Conservation (phyloP, 75 land plant species). For the Chamaecyparis obtusa region DNA sequence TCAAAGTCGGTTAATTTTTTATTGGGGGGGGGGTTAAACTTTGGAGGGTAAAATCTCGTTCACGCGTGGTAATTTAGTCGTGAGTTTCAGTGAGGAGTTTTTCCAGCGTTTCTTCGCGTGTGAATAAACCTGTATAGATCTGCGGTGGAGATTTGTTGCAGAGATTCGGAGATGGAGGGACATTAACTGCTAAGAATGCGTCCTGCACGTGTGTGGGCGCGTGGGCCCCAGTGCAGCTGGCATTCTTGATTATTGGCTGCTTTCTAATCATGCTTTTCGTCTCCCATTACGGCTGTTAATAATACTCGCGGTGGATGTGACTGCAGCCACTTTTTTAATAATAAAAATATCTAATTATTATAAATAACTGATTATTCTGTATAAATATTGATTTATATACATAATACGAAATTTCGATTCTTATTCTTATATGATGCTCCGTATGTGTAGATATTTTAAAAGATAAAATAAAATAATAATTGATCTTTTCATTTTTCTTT, state of each 20-base stretch:
- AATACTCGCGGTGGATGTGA: background rate
- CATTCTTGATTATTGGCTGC: background rate
- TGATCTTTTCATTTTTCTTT: too few species aligned
- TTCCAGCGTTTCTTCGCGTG: background rate
- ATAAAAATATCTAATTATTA: too few species aligned
- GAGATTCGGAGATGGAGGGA: slow-evolving; percentile 5
- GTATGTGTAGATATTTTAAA: too few species aligned
- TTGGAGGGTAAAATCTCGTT: too few species aligned
- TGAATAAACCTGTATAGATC: background rate
- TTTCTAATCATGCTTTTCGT: background rate
- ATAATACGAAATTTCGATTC: too few species aligned
- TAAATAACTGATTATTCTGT: too few species aligned
- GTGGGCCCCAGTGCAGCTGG: background rate
- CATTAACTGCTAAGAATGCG: background rate
- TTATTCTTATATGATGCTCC: too few species aligned
- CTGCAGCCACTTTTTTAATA: background rate
- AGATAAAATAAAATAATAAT: too few species aligned
- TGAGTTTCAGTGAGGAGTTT: background rate
- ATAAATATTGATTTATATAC: too few species aligned
- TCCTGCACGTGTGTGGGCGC: slow-evolving; percentile 5
- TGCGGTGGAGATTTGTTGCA: background rate
- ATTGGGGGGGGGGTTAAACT: background rate
- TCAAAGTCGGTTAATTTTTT: background rate
- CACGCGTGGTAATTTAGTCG: background rate
- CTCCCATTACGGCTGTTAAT: background rate